Evolutionary conservation across 2,329 filamentous ascomycete species (phyloP).

Genomic region (Gremmenia infestans): DNA sequence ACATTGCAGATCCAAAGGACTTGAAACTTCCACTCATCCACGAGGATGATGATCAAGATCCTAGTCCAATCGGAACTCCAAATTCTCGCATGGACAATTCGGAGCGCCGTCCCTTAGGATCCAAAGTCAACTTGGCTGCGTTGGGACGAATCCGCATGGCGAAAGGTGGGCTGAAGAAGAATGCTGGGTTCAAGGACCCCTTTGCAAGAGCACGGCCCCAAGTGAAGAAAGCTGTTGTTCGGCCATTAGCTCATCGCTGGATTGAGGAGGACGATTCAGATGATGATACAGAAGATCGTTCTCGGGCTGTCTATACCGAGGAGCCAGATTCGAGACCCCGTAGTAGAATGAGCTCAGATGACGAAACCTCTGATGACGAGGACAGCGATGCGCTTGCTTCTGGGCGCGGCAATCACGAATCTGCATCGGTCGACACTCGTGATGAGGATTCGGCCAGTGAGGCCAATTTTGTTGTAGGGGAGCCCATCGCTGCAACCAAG

Average conservation of each 20-base stretch:
- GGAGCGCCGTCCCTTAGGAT: slow-evolving; percentile 45
- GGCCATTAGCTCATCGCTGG: slow-evolving; percentile 77
- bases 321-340: slow-evolving; percentile 77
- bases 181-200: slow-evolving; percentile 61
- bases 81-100: slow-evolving; percentile 57
- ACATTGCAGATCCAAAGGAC: slow-evolving; percentile 66
- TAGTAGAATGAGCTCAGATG: slow-evolving; percentile 66
- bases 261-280: slow-evolving; percentile 82
- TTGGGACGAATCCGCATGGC: slow-evolving; percentile 72
- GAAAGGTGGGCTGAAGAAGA: slow-evolving; percentile 53
- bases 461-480: slow-evolving; percentile 61
- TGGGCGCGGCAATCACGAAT: slow-evolving; percentile 15
- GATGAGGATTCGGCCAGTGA: slow-evolving; percentile 69
- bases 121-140: slow-evolving; percentile 54
- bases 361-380: slow-evolving; percentile 37
- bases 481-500: slow-evolving; percentile 47
- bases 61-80: slow-evolving; percentile 61
- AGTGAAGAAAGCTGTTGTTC: slow-evolving; percentile 56
- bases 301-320: slow-evolving; percentile 71
- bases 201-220: slow-evolving; percentile 58
- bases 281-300: slow-evolving; percentile 64
- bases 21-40: slow-evolving; percentile 50
- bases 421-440: slow-evolving; percentile 38
- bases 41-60: slow-evolving; percentile 53
- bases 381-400: slow-evolving; percentile 21